Evolutionary conservation across 2,329 filamentous ascomycete genomes (phyloP), one percentile per base, ranked within the genome.

Genomic region (Sarocladium kiliense): DNA sequence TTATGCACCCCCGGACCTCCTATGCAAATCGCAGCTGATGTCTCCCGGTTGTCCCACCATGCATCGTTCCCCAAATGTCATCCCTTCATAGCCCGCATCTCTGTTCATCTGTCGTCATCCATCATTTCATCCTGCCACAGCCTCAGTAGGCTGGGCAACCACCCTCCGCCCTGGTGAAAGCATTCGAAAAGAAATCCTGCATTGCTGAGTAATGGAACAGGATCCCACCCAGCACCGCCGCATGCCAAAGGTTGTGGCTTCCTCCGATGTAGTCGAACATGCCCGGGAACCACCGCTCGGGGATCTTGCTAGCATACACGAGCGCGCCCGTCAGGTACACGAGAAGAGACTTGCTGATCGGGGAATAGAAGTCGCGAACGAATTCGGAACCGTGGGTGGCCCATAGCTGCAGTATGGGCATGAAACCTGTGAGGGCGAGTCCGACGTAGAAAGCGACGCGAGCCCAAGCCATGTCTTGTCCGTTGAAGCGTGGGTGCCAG

Each of bases 131-230:
- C 36, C 42, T 26, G 26, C 39, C 34, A 14, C 27, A 30, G 2
- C 7, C 59, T 72, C 63, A 83, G 60, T 80, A 82, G 1, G 74
- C 67, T 19, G 80, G 77, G 64, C 81, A 85, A n/a, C 79, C 80
- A 47, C 72, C 77, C 66, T 84, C 68, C 2, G 87, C 88, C 57
- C 87, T 80, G 61, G 77, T 72, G 71, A 93, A 93, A 11, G 89
- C 89, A 39, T 80, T 81, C 3, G 87, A 80, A 66, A 99, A 99
- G 71, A 99, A 94, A 55, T 91, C 83, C 71, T 97, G 89, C 93
- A 99, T 97, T 18, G 94, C 94, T 21, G 82, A 80, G 73, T 97
- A 99, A 71, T 99, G 94, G 69, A 96, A 97, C n/a, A 97, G 72
- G 56, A 99, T 99, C 11, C 94, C 94, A 16, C 92, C 91, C 26